These are phyloP conservation scores for Colletotrichum sp. DNA, from an alignment of 2,329 filamentous ascomycete species.

Conservation along the genomic window DNA sequence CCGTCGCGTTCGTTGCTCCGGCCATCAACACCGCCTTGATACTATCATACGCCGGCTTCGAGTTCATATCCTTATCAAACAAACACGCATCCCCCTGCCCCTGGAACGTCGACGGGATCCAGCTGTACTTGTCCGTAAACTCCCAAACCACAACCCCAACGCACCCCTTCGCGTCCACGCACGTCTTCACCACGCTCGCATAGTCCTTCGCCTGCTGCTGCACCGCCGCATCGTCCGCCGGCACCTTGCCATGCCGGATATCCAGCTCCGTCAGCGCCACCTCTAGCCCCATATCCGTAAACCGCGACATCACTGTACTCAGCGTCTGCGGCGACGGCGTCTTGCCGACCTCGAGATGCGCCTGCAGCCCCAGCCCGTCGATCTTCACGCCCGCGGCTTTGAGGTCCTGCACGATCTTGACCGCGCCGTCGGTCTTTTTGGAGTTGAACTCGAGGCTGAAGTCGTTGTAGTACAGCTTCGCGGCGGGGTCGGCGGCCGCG, in stretches of 20 bases:
- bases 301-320: conserved; percentile 58
- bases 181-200: conserved; percentile 38
- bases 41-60: conserved; percentile 44
- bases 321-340: conserved; percentile 48
- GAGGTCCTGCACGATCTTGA: conserved; percentile 67
- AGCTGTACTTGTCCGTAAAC: conserved; percentile 46
- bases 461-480: conserved; percentile 66
- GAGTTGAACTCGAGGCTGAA: conserved; percentile 44
- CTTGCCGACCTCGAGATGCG: conserved; percentile 53
- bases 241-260: conserved; percentile 60
- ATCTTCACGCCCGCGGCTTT: conserved; percentile 65
- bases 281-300: conserved; percentile 53
- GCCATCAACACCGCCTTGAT: conserved; percentile 34
- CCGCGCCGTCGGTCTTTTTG: conserved; percentile 47
- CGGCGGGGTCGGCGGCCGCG: conserved; percentile 49
- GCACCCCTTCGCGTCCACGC: conserved; percentile 38
- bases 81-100: conserved; percentile 42
- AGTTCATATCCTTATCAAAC: conserved; percentile 38
- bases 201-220: conserved; percentile 55
- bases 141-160: conserved; percentile 49
- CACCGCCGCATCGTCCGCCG: conserved; percentile 62
- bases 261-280: conserved; percentile 73
- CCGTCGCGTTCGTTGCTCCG: background rate
- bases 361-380: conserved; percentile 66
- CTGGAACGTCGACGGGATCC: conserved; percentile 41